Evolutionary conservation across 2,329 filamentous ascomycete genomes (phyloP), one percentile per base, ranked within the genome.

Genomic region (Clathrospora elynae): DNA sequence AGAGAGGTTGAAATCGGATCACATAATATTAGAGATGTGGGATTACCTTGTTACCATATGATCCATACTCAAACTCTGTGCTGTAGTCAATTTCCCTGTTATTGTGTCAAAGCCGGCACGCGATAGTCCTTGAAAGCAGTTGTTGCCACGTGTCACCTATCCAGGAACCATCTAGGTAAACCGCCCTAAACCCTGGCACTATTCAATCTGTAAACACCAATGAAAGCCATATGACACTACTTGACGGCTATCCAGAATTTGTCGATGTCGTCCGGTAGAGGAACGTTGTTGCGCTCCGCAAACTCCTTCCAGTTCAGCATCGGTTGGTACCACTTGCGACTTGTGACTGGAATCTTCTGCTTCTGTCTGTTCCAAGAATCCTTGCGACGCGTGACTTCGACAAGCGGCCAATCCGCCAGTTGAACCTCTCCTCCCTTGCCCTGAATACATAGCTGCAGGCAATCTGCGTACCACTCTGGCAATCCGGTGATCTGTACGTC

Each of bases 291-390:
- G 2, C 54, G 39, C 35, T 51, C 34, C 2, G 61, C 60, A 50
- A 55, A 63, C 42, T 52, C 52, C 23, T 45, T 45, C 58, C 60
- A 64, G 32, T 64, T 42, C 6, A 58, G 35, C 26, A 18, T 44
- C 7, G 57, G 55, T 23, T 59, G 46, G 36, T 55, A 46, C 57
- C 55, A 62, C 33, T 44, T 48, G 31, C 46, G 50, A 10, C 42
- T 35, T 7, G 46, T 38, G 5, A 48, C 35, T 37, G 13, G 23
- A 2, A 16, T 30, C 23, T 37, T 37, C 42, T 49, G 51, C 13
- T 8, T 13, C 20, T 14, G 25, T 23, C 31, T 46, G 4, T 16
- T 14, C n/a, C 8, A 8, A n/a, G n/a, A n/a, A 19, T 18, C 6
- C 7, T 9, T 16, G 13, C 26, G 31, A 14, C 32, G 41, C 35